Conservation (phyloP, 441 rosid genomes). For the Cnidoscolus chayamansa region DNA sequence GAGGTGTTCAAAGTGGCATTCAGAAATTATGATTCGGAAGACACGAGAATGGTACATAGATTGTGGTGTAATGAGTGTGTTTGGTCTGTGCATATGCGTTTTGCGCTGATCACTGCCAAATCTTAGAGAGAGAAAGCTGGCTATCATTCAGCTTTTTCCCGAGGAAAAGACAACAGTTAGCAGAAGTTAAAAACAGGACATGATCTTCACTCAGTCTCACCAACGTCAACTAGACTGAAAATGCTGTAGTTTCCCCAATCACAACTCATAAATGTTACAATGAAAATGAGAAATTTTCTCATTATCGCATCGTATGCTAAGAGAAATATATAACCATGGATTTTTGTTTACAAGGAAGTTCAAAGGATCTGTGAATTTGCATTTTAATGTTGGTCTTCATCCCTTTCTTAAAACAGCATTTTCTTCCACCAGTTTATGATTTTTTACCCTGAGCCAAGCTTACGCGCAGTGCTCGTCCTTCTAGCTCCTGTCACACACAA, state of each 20-base stretch:
- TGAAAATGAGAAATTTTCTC: not conserved
- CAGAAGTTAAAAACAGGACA: not conserved
- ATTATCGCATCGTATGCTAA: not conserved
- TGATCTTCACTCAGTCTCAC: not conserved
- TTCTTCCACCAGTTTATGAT: constrained; percentile 25
- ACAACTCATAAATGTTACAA: not conserved
- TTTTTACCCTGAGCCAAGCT: constrained; percentile 66
- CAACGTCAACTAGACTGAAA: not conserved
- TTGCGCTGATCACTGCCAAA: too few species aligned
- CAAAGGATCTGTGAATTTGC: not conserved
- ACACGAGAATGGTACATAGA: too few species aligned
- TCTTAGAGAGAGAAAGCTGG: too few species aligned
- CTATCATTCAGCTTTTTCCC: too few species aligned
- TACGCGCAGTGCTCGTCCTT: constrained; percentile 71
- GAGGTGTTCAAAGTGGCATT: too few species aligned
- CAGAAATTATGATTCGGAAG: too few species aligned
- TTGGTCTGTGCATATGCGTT: too few species aligned
- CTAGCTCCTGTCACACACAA: constrained; percentile 47
- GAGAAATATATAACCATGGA: not conserved
- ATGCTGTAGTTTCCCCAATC: not conserved
- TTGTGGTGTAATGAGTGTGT: too few species aligned
- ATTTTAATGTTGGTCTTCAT: constrained; percentile 1
- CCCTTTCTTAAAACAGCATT: constrained; percentile 10
- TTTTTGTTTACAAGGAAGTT: not conserved
- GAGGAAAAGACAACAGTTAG: too few species aligned